Base-by-base conservation (phyloP, 2,329 filamentous ascomycete species). In the Diaporthe citrichinensis region DNA sequence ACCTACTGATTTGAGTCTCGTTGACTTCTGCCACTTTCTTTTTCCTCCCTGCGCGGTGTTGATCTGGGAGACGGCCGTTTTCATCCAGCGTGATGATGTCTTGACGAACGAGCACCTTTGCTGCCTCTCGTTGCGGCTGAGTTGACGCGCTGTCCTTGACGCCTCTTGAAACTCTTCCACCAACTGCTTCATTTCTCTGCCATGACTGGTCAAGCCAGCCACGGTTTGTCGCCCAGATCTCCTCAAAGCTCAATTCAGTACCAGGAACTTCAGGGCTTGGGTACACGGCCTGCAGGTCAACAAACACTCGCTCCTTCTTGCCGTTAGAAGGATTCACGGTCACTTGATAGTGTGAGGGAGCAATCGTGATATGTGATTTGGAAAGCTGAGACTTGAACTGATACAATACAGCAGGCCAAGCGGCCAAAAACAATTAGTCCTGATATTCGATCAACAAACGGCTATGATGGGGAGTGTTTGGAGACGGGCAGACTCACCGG, bases 1-100 rank as follows among this genome's bases (percentile, higher is more conserved):
- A 88, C 93, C 86, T 87, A 97, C 95, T 95, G 71, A 96, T 98
- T 84, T 98, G 95, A 3, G 96, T 98, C 84, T 98, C 95, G 80
- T 96, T 96, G 74, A 96, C 88, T 81, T 98, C 95, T 85, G 94
- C 93, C 62, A 94, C 86, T 84, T 97, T 96, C 85, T 96, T 92
- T 82, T 93, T 94, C 83, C 91, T 93, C 46, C 87, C 86, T 81
- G 87, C 87, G 78, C 84, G 84, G 51, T 84, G 79, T 44, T 85
- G 84, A 59, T 87, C 83, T 78, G 87, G 87, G 23, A 87, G 81
- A 0, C 84, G 87, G 3, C 91, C 91, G 79, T 93, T 93, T 81
- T 93, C 91, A 74, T 93, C 91, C 41, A 91, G 84, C 59, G 86
- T 82, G 41, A 86, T 81, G 41, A 83, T 81, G 74, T 89, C 88